Evolutionary conservation across 164 flowering plant species (phyloP).

Genomic region (Cinnamomum micranthum): DNA sequence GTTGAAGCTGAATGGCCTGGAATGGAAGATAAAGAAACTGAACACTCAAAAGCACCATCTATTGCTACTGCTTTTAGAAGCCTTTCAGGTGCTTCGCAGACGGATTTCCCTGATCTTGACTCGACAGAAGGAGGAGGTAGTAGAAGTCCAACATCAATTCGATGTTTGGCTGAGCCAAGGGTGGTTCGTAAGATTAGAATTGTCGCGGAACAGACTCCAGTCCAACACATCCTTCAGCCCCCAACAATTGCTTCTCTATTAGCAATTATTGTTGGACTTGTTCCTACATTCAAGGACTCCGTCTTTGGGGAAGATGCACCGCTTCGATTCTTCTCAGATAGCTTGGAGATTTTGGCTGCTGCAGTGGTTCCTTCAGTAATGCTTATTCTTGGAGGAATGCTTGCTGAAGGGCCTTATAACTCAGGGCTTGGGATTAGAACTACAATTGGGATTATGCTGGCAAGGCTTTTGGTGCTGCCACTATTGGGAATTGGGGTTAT

Average conservation of each 20-base stretch:
- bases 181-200: conserved; percentile 68
- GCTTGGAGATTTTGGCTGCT: conserved; percentile 50
- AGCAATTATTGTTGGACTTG: conserved; percentile 62
- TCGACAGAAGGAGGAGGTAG: conserved; percentile 22
- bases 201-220: conserved; percentile 83
- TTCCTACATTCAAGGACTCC: conserved; percentile 56
- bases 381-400: conserved; percentile 78
- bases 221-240: conserved; percentile 76
- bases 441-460: conserved; percentile 51
- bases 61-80: conserved; percentile 63
- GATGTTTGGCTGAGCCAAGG: conserved; percentile 76
- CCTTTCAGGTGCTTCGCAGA: conserved; percentile 40
- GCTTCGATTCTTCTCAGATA: conserved; percentile 60
- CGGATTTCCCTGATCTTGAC: conserved; percentile 49
- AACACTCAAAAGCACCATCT: too few species aligned
- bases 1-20: too few species aligned
- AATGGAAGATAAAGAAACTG: too few species aligned
- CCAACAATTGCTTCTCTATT: conserved; percentile 82
- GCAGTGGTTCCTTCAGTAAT: conserved; percentile 70
- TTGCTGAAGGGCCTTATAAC: conserved; percentile 62
- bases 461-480: conserved; percentile 80
- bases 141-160: conserved; percentile 45
- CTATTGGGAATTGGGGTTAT: conserved; percentile 69
- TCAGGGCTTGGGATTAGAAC: conserved; percentile 58
- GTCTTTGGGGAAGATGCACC: conserved; percentile 78